Evolutionary conservation across 352 stramenopile species (phyloP).

Genomic region (Phytophthora tubulina): DNA sequence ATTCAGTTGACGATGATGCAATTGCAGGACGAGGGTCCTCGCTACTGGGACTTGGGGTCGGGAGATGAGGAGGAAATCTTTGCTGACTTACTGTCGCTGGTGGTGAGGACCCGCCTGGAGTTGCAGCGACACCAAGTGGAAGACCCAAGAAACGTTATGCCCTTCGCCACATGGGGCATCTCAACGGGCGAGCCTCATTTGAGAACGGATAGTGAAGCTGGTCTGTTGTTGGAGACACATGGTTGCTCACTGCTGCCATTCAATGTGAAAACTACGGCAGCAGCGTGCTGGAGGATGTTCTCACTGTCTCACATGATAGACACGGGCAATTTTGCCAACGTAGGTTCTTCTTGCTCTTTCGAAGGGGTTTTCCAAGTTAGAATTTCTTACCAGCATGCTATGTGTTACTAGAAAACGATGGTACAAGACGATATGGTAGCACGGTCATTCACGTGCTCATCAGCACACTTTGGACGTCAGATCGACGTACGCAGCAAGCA

Average conservation of each 20-base stretch:
- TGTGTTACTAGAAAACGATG: slow-evolving; percentile 5
- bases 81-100: slow-evolving; percentile 35
- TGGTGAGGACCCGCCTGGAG: slow-evolving; percentile 27
- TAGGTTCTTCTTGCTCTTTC: slow-evolving; percentile 4
- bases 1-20: slow-evolving; percentile 27
- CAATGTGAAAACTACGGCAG: slow-evolving; percentile 21
- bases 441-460: slow-evolving; percentile 30
- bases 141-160: slow-evolving; percentile 20
- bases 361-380: no score
- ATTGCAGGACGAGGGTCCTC: slow-evolving; percentile 17
- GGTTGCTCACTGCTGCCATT: slow-evolving; percentile 31
- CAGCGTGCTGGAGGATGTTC: slow-evolving; percentile 35
- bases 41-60: slow-evolving; percentile 20
- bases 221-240: slow-evolving; percentile 29
- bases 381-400: neutral
- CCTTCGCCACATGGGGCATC: slow-evolving; percentile 29
- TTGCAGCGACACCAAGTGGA: slow-evolving; percentile 27
- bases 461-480: slow-evolving; percentile 7
- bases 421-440: slow-evolving; percentile 20
- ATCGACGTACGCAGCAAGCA: slow-evolving; percentile 30
- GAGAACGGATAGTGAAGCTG: slow-evolving; percentile 13
- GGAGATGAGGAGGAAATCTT: slow-evolving; percentile 40
- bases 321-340: neutral
- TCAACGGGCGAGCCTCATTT: slow-evolving; percentile 22
- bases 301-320: slow-evolving; percentile 15